phyloP scores from a whole-genome alignment of 495 filamentous ascomycete species.

The Poronia punctata region DNA sequence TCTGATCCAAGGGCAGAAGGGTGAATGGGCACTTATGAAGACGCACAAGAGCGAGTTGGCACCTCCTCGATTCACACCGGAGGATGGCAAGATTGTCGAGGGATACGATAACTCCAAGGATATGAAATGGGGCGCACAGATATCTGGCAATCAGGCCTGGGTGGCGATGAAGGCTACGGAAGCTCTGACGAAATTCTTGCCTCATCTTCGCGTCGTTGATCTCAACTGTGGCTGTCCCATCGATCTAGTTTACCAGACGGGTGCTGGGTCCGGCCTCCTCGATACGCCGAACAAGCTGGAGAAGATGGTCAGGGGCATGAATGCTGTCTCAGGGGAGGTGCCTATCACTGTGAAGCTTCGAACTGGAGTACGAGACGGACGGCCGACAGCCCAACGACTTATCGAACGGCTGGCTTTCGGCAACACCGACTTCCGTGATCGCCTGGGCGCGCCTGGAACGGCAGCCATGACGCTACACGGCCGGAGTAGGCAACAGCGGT shows the following conservation, averaged over 20 bases:
- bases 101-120: conserved; percentile 78
- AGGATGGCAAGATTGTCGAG: conserved; percentile 46
- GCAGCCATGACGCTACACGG: conserved; percentile 94
- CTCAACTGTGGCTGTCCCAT: conserved; percentile 97
- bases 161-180: conserved; percentile 81
- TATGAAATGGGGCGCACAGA: conserved; percentile 82
- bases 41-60: conserved; percentile 73
- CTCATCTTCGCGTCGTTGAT: conserved; percentile 80
- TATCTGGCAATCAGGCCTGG: conserved; percentile 84
- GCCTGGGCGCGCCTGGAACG: conserved; percentile 65
- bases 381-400: conserved; percentile 72
- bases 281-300: conserved; percentile 77
- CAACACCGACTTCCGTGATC: conserved; percentile 55
- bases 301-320: conserved; percentile 92
- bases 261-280: conserved; percentile 89
- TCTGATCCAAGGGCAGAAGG: conserved; percentile 81
- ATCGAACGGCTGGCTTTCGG: conserved; percentile 78
- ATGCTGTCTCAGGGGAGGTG: conserved; percentile 74
- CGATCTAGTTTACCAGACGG: conserved; percentile 78
- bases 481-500: conserved; percentile 86
- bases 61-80: conserved; percentile 50
- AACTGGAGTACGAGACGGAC: conserved; percentile 76
- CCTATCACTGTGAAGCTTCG: conserved; percentile 92
- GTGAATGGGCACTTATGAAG: conserved; percentile 91
- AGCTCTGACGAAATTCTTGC: conserved; percentile 63